Percentiles rank a stretch among this genome's conserved stretches.
These are phyloP conservation scores for Onygena corvina DNA, from an alignment of 2,329 filamentous ascomycete species.

Conservation along the genomic window DNA sequence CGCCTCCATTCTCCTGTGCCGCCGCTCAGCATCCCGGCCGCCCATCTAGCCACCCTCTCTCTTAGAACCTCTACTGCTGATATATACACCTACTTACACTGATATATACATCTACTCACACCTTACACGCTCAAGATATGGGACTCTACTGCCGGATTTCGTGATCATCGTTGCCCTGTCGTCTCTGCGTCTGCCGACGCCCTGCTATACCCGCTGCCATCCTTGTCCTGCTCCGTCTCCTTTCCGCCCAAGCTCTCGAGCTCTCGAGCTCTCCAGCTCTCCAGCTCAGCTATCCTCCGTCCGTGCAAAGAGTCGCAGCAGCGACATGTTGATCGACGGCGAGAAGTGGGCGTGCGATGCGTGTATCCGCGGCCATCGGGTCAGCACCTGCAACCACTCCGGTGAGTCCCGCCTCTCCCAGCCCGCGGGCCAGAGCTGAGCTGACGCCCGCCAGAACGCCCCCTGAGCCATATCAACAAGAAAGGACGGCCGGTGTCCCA, in stretches of 20 bases:
- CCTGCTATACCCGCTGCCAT: not conserved
- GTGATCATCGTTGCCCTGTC: not conserved
- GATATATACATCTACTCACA: too few relatives aligned
- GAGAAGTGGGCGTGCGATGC: slow-evolving; percentile 46
- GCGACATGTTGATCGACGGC: slow-evolving; percentile 18
- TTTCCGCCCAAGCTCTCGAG: not conserved
- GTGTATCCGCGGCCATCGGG: slow-evolving; percentile 94
- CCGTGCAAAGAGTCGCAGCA: not conserved
- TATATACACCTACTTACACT: too few relatives aligned
- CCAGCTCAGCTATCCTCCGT: not conserved
- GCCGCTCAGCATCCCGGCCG: not conserved
- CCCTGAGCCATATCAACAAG: slow-evolving; percentile 88
- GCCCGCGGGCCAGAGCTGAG: not conserved
- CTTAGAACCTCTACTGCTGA: not conserved
- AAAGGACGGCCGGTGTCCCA: slow-evolving; percentile 96
- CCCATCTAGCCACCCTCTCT: slow-evolving; percentile 1
- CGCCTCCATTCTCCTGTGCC: not conserved
- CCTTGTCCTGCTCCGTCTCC: not conserved
- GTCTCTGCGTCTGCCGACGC: not conserved
- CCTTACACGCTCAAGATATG: not conserved
- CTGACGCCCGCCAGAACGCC: slow-evolving; percentile 54
- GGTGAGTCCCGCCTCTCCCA: slow-evolving; percentile 48
- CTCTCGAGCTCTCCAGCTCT: not conserved
- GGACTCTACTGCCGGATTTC: not conserved
- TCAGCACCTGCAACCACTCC: slow-evolving; percentile 94